These are phyloP conservation scores for Penicillium paradoxum DNA, from an alignment of 495 filamentous ascomycete species.

Conservation along the genomic window DNA sequence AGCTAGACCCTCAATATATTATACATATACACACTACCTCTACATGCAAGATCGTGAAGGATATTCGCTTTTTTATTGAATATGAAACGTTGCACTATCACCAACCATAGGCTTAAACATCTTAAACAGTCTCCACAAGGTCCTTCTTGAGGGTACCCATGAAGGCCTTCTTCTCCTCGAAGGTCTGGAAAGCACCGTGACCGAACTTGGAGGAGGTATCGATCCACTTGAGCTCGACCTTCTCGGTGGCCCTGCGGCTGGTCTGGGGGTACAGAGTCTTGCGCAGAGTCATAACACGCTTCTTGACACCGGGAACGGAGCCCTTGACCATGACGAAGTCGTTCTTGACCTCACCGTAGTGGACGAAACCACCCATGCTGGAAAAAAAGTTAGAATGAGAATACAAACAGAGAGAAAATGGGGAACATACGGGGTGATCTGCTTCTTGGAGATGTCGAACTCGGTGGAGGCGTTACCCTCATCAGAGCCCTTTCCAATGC, in stretches of 20 bases:
- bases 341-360: constrained; percentile 99
- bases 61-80: constrained; percentile 49
- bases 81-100: constrained; percentile 39
- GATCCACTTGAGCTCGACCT: constrained; percentile 99
- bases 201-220: constrained; percentile 99
- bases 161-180: constrained; percentile 96
- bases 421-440: constrained; percentile 93
- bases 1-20: background rate
- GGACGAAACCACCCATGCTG: constrained; percentile 97
- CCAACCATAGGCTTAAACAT: constrained; percentile 43
- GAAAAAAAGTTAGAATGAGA: constrained; percentile 26
- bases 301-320: constrained; percentile 96
- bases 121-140: constrained; percentile 66
- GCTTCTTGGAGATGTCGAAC: constrained; percentile 97
- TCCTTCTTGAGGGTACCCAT: constrained; percentile 99
- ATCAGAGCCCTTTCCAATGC: constrained; percentile 85
- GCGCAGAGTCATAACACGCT: constrained; percentile 97
- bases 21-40: background rate
- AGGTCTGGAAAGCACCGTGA: constrained; percentile 98
- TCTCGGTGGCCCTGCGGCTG: constrained; percentile 89
- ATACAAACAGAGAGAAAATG: background rate
- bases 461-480: constrained; percentile 91
- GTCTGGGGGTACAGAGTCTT: constrained; percentile 99
- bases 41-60: constrained; percentile 25
- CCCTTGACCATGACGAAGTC: constrained; percentile 99